phyloP scores from a whole-genome alignment of 1,284 basidiomycete genomes.

The Apiotrichum brassicae region DNA sequence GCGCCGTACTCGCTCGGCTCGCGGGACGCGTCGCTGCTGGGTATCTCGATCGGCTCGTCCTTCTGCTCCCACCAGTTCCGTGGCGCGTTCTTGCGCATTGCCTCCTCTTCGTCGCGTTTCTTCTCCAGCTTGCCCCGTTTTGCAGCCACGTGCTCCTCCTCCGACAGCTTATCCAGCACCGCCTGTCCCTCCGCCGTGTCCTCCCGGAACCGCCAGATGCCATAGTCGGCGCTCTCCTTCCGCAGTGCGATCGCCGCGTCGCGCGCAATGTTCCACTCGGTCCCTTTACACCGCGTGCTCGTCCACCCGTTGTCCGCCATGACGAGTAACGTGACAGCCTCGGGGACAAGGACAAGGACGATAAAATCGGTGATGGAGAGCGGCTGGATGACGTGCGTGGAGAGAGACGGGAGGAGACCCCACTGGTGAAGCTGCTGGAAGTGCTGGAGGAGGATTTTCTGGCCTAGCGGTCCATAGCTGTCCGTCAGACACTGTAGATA shows the following conservation, averaged over 20 bases:
- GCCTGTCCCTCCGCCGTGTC: constrained; percentile 6
- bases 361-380: constrained; percentile 33
- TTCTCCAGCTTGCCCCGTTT: constrained; percentile 1
- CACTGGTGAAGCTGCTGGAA: constrained; percentile 27
- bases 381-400: constrained; percentile 13
- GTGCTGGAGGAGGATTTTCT: constrained; percentile 27
- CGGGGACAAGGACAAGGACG: constrained; percentile 37
- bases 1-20: constrained; percentile 7
- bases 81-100: no score
- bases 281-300: constrained; percentile 2
- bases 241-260: constrained; percentile 17
- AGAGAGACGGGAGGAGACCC: constrained; percentile 18
- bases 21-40: constrained; percentile 2
- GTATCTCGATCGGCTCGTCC: no score
- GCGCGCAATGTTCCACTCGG: constrained; percentile 13
- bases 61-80: no score
- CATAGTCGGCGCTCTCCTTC: constrained; percentile 29
- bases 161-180: not conserved
- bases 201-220: constrained; percentile 24
- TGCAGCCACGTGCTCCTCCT: not conserved
- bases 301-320: constrained; percentile 28
- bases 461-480: constrained; percentile 40
- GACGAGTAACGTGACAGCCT: constrained; percentile 36
- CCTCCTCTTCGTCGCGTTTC: no score
- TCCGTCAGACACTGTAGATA: no score